Evolutionary conservation across 1,284 basidiomycete species (phyloP), one percentile per base, ranked within the genome.

Genomic region (Bjerkandera adusta): DNA sequence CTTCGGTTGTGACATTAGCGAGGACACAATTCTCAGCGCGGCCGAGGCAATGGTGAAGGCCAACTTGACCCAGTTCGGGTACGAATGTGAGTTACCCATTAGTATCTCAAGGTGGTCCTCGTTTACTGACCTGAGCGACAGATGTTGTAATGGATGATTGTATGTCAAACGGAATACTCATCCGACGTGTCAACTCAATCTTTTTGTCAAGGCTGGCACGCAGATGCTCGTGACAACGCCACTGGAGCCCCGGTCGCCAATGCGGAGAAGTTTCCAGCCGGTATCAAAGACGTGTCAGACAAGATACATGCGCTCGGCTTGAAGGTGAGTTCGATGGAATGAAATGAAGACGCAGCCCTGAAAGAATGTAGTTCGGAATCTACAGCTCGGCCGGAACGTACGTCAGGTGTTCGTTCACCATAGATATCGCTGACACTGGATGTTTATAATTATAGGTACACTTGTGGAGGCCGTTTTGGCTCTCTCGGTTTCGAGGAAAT

Each of bases 321-420:
- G 15, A 71, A 73, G 56, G 69, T 70, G 45, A 13, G 50, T 15
- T 10, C 11, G 25, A 4, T 24, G 24, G 29, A 30, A 12, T 12
- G 13, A 5, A 41, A 13, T 1, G 11, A 6, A 24, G n/a, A 15
- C 7, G 11, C 27, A n/a, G 3, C 7, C 22, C 5, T 12, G 4
- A 4, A n/a, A 25, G 7, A 10, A 39, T 15, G 12, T 11, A 69
- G 66, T 62, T 69, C 38, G 75, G 75, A 0, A 73, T 78, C 16
- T 78, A 78, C 54, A 73, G 71, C 37, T 64, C 64, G 47, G 74
- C 73, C 1, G 76, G 75, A 51, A 65, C 61, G 64, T 65, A 53
- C 22, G 59, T 53, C 26, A 29, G 12, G 24, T 16, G 16, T 22
- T 18, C 21, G 8, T 26, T 13, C n/a, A 10, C 25, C 16, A 13